phyloP scores from a whole-genome alignment of 108 stramenopile genomes.

The Cylindrotheca fusiformis region DNA sequence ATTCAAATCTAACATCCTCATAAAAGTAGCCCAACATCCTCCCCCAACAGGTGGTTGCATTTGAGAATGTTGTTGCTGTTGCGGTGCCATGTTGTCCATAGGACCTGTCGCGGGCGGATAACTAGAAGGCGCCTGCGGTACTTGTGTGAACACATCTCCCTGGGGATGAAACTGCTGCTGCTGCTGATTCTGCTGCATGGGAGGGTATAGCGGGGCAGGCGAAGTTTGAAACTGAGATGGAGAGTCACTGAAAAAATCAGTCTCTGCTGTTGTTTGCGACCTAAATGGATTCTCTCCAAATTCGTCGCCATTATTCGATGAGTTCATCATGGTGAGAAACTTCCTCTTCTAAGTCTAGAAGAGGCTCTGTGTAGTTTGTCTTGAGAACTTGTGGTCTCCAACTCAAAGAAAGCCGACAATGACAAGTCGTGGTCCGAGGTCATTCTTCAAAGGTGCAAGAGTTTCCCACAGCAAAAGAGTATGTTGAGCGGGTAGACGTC shows the following conservation, averaged over 20 bases:
- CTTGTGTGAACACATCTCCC: too few relatives aligned
- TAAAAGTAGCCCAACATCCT: constrained; percentile 34
- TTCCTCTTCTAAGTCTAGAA: too few relatives aligned
- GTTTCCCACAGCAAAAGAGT: too few relatives aligned
- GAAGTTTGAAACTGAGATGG: neutral
- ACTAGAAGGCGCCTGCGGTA: constrained; percentile 1
- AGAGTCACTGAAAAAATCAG: constrained; percentile 9
- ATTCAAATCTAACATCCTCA: constrained; percentile 31
- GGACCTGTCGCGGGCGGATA: constrained; percentile 15
- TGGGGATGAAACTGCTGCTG: constrained; percentile 16
- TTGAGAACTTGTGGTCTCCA: too few relatives aligned
- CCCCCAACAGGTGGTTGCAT: constrained; percentile 7
- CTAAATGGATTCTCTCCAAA: constrained; percentile 41
- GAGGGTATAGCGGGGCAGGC: neutral
- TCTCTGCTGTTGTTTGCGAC: constrained; percentile 5
- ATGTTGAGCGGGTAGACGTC: too few relatives aligned
- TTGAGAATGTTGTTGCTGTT: too few relatives aligned
- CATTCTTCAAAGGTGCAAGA: too few relatives aligned
- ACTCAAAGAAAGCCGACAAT: too few relatives aligned
- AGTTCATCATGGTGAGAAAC: constrained; percentile 51
- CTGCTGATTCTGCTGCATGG: constrained; percentile 5
- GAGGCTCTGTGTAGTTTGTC: too few relatives aligned
- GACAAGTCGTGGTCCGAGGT: too few relatives aligned
- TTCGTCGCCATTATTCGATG: constrained; percentile 27
- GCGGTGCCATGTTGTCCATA: constrained; percentile 8